Evolutionary conservation across 805 yeast genomes (phyloP).

Genomic region (Candida odintsovae): DNA sequence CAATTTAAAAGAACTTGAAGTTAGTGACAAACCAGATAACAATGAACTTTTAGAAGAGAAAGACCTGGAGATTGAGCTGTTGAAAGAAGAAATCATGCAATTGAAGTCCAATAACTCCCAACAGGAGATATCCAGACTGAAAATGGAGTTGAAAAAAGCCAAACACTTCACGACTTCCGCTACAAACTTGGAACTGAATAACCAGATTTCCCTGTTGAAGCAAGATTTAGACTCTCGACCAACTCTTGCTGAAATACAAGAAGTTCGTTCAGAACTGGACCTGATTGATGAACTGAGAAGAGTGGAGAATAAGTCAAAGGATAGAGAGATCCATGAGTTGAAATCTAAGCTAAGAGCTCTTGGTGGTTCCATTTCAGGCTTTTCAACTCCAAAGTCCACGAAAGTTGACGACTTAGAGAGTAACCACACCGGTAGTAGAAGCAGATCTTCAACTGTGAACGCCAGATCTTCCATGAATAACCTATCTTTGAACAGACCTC

Average conservation of each 20-base stretch:
- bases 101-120: conserved; percentile 6
- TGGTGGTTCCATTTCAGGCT: not conserved
- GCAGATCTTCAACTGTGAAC: not conserved
- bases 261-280: conserved; percentile 41
- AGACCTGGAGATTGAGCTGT: conserved; percentile 17
- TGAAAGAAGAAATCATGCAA: conserved; percentile 18
- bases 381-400: not conserved
- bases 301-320: conserved; percentile 25
- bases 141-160: not conserved
- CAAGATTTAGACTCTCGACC: conserved; percentile 31
- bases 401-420: not conserved
- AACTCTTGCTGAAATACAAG: conserved; percentile 35
- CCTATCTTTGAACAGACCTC: conserved; percentile 15
- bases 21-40: not conserved
- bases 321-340: conserved; percentile 18
- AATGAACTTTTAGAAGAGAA: conserved; percentile 16
- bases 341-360: conserved; percentile 10
- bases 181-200: conserved; percentile 22
- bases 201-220: conserved; percentile 17
- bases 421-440: not conserved
- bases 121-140: not conserved
- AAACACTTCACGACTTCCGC: conserved; percentile 3
- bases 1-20: not conserved
- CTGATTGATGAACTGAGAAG: conserved; percentile 29
- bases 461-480: not conserved